Percentiles rank a stretch among this genome's conserved stretches.
Evolutionary conservation across 352 stramenopile species (phyloP).

Genomic region (Halophytophthora batemanensis): DNA sequence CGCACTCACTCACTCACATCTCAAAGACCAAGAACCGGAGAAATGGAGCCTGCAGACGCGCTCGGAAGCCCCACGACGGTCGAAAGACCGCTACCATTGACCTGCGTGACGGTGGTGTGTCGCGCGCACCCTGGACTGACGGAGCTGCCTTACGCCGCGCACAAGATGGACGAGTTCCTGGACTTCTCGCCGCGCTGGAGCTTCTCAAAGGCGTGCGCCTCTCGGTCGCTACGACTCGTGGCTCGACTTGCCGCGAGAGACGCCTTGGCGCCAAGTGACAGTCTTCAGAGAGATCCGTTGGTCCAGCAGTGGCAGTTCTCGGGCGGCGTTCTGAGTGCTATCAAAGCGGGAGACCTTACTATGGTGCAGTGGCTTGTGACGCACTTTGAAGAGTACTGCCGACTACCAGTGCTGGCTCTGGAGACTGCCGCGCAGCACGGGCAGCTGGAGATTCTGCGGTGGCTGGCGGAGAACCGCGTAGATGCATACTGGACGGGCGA

Average conservation of each 20-base stretch:
- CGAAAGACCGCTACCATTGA: background rate
- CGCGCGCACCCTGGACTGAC: conserved; percentile 1
- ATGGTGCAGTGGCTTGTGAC: background rate
- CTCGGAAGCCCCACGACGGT: too few species aligned
- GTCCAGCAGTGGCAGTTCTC: too few species aligned
- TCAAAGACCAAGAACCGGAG: too few species aligned
- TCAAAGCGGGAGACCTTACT: too few species aligned
- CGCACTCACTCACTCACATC: too few species aligned
- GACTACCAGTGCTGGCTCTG: background rate
- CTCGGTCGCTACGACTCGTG: too few species aligned
- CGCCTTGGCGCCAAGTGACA: too few species aligned
- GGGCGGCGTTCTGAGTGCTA: too few species aligned
- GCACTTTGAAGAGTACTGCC: background rate
- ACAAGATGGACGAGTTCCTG: conserved; percentile 3
- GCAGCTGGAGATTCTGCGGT: background rate
- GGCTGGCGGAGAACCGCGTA: background rate
- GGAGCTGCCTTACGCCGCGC: conserved; percentile 3
- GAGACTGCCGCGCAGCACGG: background rate
- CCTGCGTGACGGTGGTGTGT: conserved; percentile 6
- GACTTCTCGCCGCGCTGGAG: conserved; percentile 4
- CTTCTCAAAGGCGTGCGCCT: conserved; percentile 1
- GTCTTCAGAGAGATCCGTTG: too few species aligned
- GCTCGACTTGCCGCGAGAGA: too few species aligned
- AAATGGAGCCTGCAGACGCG: too few species aligned
- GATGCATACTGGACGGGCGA: background rate